These are phyloP conservation scores for Ophiostoma sp. DNA, from an alignment of 2,329 filamentous ascomycete species.

Conservation along the genomic window DNA sequence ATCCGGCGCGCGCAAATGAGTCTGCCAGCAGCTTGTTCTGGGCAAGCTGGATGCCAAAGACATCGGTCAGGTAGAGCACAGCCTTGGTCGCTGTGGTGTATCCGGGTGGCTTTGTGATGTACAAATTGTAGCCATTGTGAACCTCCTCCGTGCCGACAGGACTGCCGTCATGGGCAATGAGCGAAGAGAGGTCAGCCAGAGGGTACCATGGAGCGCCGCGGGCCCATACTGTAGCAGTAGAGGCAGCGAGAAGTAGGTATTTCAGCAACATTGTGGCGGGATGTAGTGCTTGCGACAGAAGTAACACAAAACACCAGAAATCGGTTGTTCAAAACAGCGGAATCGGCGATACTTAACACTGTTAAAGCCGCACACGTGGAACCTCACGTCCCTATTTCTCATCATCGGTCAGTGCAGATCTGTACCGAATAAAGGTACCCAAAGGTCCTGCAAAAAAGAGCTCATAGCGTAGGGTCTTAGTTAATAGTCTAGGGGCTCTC, in stretches of 20 bases:
- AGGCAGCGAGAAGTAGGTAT: neutral
- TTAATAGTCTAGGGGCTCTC: neutral
- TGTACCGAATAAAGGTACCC: neutral
- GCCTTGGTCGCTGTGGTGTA: conserved; percentile 21
- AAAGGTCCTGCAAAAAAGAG: neutral
- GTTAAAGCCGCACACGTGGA: neutral
- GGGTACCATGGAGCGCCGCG: neutral
- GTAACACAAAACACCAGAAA: neutral
- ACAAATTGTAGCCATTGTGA: conserved; percentile 27
- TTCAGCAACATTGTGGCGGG: neutral
- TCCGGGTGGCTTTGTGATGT: conserved; percentile 28
- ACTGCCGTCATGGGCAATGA: conserved; percentile 26
- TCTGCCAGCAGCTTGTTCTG: conserved; percentile 48
- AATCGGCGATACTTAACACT: neutral
- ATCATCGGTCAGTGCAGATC: neutral
- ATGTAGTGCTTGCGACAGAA: neutral
- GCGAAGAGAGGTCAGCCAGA: conserved; percentile 19
- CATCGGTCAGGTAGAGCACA: conserved; percentile 31
- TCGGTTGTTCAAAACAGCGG: neutral
- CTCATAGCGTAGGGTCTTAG: neutral
- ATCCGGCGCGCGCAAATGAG: conserved; percentile 61
- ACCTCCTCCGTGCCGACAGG: conserved; percentile 25
- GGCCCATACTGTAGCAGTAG: neutral
- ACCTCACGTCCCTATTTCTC: neutral
- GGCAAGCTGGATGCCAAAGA: conserved; percentile 30